These are phyloP conservation scores for Alternaria ventricosa DNA, from an alignment of 2,329 filamentous ascomycete species.

Conservation along the genomic window DNA sequence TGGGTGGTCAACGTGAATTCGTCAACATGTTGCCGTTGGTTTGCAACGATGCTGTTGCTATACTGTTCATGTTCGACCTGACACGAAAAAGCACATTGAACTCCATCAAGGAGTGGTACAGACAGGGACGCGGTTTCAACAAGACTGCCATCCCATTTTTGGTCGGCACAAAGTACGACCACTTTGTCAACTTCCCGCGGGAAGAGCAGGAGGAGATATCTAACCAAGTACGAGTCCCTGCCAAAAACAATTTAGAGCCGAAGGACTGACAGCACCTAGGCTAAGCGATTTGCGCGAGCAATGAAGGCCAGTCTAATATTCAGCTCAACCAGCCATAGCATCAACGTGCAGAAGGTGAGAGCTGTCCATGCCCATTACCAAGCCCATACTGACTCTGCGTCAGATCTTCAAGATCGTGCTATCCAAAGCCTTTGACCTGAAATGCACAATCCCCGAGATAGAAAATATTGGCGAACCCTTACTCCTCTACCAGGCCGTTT, in stretches of 20 bases:
- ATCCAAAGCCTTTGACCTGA: conserved; percentile 97
- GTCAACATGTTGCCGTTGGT: conserved; percentile 99
- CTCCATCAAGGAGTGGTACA: conserved; percentile 99
- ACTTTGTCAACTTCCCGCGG: conserved; percentile 97
- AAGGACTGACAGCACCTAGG: conserved; percentile 58
- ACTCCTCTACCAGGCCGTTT: conserved; percentile 73
- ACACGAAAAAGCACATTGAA: conserved; percentile 98
- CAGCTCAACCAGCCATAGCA: conserved; percentile 98
- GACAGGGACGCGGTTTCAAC: conserved; percentile 97
- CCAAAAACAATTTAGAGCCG: not conserved
- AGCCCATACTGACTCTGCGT: conserved; percentile 32
- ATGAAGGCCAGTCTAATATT: conserved; percentile 99
- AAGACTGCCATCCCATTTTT: conserved; percentile 99
- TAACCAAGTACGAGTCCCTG: conserved; percentile 70
- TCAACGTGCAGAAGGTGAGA: conserved; percentile 96
- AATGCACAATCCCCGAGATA: conserved; percentile 98
- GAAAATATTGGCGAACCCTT: conserved; percentile 97
- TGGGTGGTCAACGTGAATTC: conserved; percentile 97
- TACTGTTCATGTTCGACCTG: conserved; percentile 99
- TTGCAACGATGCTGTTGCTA: conserved; percentile 97
- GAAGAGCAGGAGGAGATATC: conserved; percentile 99
- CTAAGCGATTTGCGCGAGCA: conserved; percentile 93
- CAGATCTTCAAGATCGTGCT: conserved; percentile 99
- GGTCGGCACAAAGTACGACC: conserved; percentile 97
- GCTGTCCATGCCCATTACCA: no score